A percentile compares a stretch with the other conserved stretches of the same genome.
These are phyloP conservation scores for Salix arbutifolia DNA, from an alignment of 345 rosid genomes.

Conservation along the genomic window DNA sequence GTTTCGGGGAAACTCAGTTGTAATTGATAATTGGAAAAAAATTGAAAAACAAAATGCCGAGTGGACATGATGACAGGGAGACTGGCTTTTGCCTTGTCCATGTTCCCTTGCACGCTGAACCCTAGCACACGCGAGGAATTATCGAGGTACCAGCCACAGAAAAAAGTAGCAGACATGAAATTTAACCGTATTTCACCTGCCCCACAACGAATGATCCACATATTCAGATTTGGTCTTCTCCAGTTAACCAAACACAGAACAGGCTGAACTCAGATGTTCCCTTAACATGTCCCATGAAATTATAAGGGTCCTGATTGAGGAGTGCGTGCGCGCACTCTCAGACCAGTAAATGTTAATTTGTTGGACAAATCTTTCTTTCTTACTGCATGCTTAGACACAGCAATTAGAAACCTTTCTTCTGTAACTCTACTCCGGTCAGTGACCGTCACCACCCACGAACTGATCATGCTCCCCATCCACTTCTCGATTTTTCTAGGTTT, in stretches of 20 bases:
- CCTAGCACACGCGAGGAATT: neutral
- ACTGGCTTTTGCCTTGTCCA: conserved; percentile 1
- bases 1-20: no score
- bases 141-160: neutral
- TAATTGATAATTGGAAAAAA: no score
- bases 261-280: neutral
- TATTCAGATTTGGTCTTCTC: neutral
- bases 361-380: no score
- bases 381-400: no score
- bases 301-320: no score
- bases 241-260: neutral
- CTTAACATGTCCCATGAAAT: neutral
- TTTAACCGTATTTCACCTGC: conserved; percentile 10
- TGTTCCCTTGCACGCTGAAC: neutral
- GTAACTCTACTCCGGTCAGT: no score
- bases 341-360: no score
- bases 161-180: conserved; percentile 10
- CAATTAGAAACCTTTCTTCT: no score
- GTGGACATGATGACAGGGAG: conserved; percentile 9
- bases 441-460: no score
- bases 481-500: no score
- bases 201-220: conserved; percentile 10
- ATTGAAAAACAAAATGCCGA: neutral
- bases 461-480: no score
- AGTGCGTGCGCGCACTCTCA: no score